Conservation (phyloP, 768 basidiomycete species). For the Cystobasidium ongulense region DNA sequence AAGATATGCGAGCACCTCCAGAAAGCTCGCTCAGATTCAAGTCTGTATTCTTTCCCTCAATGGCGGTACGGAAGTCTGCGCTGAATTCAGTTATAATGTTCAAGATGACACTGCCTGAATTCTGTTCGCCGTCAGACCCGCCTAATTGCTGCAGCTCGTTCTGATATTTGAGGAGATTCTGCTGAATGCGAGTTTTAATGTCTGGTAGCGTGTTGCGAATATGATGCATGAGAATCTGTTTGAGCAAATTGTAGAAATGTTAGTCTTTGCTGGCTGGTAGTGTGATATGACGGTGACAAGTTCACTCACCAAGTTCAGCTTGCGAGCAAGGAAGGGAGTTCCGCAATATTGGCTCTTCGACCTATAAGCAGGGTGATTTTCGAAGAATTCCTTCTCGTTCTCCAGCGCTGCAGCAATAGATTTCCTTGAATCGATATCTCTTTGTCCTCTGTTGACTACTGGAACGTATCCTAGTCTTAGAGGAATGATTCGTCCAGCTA, state of each 20-base stretch:
- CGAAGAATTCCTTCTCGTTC: conserved; percentile 83
- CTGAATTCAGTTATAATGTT: conserved; percentile 98
- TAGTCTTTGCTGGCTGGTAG: not conserved
- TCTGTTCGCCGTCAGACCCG: conserved; percentile 71
- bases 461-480: conserved; percentile 94
- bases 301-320: conserved; percentile 73
- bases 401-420: conserved; percentile 78
- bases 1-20: conserved; percentile 97
- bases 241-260: not conserved
- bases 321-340: conserved; percentile 87
- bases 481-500: conserved; percentile 93
- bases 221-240: conserved; percentile 95
- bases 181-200: conserved; percentile 89
- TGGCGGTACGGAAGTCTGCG: conserved; percentile 87
- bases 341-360: conserved; percentile 93
- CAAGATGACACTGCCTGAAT: conserved; percentile 82
- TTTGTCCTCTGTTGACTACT: conserved; percentile 95
- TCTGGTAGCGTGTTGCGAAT: conserved; percentile 96
- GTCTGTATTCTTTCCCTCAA: conserved; percentile 96
- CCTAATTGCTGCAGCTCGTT: conserved; percentile 75
- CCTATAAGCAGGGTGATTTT: conserved; percentile 85
- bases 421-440: conserved; percentile 86
- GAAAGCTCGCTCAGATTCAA: conserved; percentile 88
- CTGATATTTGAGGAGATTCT: conserved; percentile 79
- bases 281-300: not conserved